Evolutionary conservation across 2,329 filamentous ascomycete species (phyloP), one percentile per base, ranked within the genome.

Genomic region (Dactylellina cionopaga): DNA sequence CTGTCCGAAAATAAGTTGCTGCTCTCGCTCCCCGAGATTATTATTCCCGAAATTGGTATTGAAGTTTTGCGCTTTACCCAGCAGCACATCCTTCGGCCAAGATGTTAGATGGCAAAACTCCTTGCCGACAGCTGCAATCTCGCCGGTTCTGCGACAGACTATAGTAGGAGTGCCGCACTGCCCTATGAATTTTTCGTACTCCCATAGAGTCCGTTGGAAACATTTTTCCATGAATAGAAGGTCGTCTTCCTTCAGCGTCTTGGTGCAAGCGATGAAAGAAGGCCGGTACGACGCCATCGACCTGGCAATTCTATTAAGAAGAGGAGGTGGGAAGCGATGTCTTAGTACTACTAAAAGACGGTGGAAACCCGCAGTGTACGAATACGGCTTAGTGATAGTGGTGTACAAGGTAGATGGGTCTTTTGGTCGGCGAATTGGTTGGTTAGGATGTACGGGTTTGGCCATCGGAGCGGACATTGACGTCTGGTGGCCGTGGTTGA

Each of bases 191-290:
- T 96, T 92, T 79, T 98, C 92, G 77, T 96, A 96, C 79, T 96
- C 92, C 78, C 92, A 92, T 9, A 98, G 84, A 0, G 92, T 96
- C 35, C 95, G 88, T 80, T 99, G 95, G 79, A 98, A 92, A 78
- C 91, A 96, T 81, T 96, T 96, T 80, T 99, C 95, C 90, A 96
- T 96, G 80, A 98, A 97, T 19, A 99, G 89, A 25, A 98, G 84
- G 80, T 99, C 95, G 77, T 95, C 90, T 15, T 89, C 85, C 75
- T 92, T 93, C 72, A 98, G 83, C n/a, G 92, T 92, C 77, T 91
- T 91, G 17, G 92, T 96, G 74, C 92, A 96, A 9, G 92, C 89
- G 74, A 98, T 94, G 79, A 99, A 95, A 0, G 92, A 95, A 1
- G 95, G 94, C 5, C 95, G 89, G 76, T 97, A 96, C 44, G 90